A percentile compares a stretch with the other conserved stretches of the same genome.
Evolutionary conservation across 805 yeast species (phyloP).

Genomic region (Wickerhamomyces xylosicus): DNA sequence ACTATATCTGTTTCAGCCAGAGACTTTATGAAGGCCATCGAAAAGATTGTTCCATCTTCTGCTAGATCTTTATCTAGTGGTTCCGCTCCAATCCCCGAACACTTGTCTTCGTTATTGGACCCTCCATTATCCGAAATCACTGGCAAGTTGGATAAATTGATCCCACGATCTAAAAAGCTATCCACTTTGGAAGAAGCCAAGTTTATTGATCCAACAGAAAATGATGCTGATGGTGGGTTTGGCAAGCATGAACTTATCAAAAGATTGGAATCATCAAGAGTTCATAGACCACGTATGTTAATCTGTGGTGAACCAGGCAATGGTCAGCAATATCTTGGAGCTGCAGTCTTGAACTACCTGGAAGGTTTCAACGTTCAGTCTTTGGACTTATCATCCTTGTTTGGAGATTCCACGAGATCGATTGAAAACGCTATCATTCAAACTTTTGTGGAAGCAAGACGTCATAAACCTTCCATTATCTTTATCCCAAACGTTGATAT

Average conservation of each 20-base stretch:
- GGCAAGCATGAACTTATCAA: slow-evolving; percentile 51
- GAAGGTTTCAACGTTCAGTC: slow-evolving; percentile 89
- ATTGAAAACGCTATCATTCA: slow-evolving; percentile 81
- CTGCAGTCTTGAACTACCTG: slow-evolving; percentile 70
- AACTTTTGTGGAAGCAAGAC: slow-evolving; percentile 73
- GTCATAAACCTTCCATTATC: slow-evolving; percentile 82
- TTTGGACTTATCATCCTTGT: slow-evolving; percentile 67
- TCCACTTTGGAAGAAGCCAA: slow-evolving; percentile 61
- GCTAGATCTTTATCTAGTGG: slow-evolving; percentile 71
- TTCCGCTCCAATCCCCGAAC: slow-evolving; percentile 72
- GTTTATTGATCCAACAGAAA: slow-evolving; percentile 46
- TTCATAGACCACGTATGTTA: slow-evolving; percentile 74
- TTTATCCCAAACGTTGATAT: slow-evolving; percentile 75
- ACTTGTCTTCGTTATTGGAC: slow-evolving; percentile 54
- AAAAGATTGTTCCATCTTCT: slow-evolving; percentile 85
- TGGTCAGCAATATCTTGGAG: slow-evolving; percentile 80
- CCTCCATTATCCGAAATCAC: slow-evolving; percentile 36
- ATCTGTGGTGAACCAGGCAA: slow-evolving; percentile 66
- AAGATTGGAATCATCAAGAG: slow-evolving; percentile 43
- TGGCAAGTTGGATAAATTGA: slow-evolving; percentile 37
- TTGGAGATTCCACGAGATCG: slow-evolving; percentile 69
- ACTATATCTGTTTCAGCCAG: slow-evolving; percentile 63
- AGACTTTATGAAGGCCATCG: slow-evolving; percentile 81
- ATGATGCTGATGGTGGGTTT: slow-evolving; percentile 57
- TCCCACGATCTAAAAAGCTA: slow-evolving; percentile 49